Evolutionary conservation across 2,329 filamentous ascomycete species (phyloP), one percentile per base, ranked within the genome.

Genomic region (Pseudocercospora cruenta): DNA sequence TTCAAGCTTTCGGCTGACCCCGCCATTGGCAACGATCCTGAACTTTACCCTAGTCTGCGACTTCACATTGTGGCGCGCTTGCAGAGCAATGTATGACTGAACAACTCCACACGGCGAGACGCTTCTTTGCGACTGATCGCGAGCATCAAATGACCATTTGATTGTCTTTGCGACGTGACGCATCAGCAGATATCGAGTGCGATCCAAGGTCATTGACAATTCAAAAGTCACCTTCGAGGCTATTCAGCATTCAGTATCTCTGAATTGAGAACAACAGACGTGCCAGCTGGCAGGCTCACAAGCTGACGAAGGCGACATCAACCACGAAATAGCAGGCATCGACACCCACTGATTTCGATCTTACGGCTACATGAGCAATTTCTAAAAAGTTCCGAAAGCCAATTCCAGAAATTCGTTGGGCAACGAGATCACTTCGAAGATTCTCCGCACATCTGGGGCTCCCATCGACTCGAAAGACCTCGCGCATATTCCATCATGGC

Each of bases 1-100:
- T 55, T 55, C 16, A 55, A 55, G 26, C 51, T 55, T 55, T 55
- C 51, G 24, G 51, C 51, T 31, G 26, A 31, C 16, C 51, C 51
- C 51, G 51, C 51, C 51, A 28, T 33, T 8, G 22, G 16, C 51
- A 31, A 54, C 24, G 51, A 21, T 54, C 24, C 16, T 54, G 51
- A 54, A 54, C 51, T 28, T 31, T 31, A 21, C 51, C 24, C 36
- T 3, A 2, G 36, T 39, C 16, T 31, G 51, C 47, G 24, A 19
- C 51, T 31, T 43, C 39, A 43, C 39, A n/a, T 43, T n/a, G 39
- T 43, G 36, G 36, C 36, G 36, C 36, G 14, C 36, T 39, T 10
- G 14, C 36, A 16, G 14, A n/a, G 14, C 36, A 39, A 39, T 19
- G 14, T 8, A 43, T 43, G 39, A 43, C 33, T 36, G 33, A 36